Evolutionary conservation across 2,329 filamentous ascomycete species (phyloP).

Genomic region (Fulvia fulva): DNA sequence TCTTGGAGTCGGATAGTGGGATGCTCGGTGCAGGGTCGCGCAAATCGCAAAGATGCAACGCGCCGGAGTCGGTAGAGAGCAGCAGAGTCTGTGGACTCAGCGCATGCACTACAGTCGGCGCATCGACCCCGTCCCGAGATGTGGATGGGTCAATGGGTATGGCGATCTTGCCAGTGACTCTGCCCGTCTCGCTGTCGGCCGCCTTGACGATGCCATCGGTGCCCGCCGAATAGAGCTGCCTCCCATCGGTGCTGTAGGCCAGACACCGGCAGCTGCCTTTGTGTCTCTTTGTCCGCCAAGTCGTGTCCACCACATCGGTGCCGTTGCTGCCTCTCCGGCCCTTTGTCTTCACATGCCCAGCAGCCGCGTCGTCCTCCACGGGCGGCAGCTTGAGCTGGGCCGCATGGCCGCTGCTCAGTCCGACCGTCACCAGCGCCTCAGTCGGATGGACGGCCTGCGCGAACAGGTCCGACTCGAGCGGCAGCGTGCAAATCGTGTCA

Average conservation of each 20-base stretch:
- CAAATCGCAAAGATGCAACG: slow-evolving; percentile 82
- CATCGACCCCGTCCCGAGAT: slow-evolving; percentile 54
- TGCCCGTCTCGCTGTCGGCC: slow-evolving; percentile 55
- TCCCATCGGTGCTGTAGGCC: slow-evolving; percentile 73
- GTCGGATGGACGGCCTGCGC: slow-evolving; percentile 80
- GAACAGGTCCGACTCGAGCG: slow-evolving; percentile 82
- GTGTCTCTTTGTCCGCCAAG: slow-evolving; percentile 84
- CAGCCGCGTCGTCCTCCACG: slow-evolving; percentile 47
- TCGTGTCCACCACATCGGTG: slow-evolving; percentile 70
- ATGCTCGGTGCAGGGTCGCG: slow-evolving; percentile 51
- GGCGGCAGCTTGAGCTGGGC: slow-evolving; percentile 71
- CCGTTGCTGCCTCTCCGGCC: slow-evolving; percentile 51
- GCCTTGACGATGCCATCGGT: slow-evolving; percentile 62
- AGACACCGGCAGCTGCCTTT: slow-evolving; percentile 89
- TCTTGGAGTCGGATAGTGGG: slow-evolving; percentile 31
- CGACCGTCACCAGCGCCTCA: slow-evolving; percentile 80
- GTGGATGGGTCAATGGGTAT: slow-evolving; percentile 56
- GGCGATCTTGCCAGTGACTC: slow-evolving; percentile 76
- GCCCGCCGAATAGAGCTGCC: slow-evolving; percentile 58
- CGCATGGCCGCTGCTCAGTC: slow-evolving; percentile 79
- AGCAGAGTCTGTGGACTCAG: slow-evolving; percentile 86
- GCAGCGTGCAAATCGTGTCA: slow-evolving; percentile 86
- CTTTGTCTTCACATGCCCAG: slow-evolving; percentile 27
- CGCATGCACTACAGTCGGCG: slow-evolving; percentile 75
- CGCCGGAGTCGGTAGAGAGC: slow-evolving; percentile 84